Evolutionary conservation across 495 filamentous ascomycete species (phyloP).

Genomic region (Tuber indicum): DNA sequence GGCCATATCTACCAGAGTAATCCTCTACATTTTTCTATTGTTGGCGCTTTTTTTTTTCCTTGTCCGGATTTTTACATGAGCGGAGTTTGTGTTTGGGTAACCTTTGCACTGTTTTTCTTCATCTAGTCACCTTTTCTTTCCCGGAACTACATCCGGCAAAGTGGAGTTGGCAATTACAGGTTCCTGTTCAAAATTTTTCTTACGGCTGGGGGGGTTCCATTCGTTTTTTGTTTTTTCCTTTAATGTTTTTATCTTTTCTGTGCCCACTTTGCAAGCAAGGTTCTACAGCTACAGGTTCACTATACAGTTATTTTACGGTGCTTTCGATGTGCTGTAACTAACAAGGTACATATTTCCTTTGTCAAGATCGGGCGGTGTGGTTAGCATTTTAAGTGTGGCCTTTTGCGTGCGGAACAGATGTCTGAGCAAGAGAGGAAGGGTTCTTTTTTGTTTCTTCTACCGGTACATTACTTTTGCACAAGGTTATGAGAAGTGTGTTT

Average conservation of each 20-base stretch:
- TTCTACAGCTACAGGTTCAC: neutral
- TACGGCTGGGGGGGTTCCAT: constrained; percentile 8
- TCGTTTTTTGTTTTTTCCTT: constrained; percentile 12
- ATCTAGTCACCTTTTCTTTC: neutral
- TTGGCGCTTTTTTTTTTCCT: constrained; percentile 15
- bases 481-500: neutral
- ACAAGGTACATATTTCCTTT: constrained; percentile 16
- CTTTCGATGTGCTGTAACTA: constrained; percentile 5
- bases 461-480: neutral
- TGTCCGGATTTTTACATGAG: constrained; percentile 3
- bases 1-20: neutral
- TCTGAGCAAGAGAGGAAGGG: neutral
- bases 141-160: neutral
- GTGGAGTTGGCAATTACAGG: neutral
- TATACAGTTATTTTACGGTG: neutral
- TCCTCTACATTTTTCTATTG: neutral
- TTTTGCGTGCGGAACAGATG: neutral
- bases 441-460: neutral
- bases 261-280: neutral
- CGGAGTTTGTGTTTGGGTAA: constrained; percentile 23
- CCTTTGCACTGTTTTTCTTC: constrained; percentile 11
- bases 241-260: neutral
- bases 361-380: constrained; percentile 10
- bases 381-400: neutral
- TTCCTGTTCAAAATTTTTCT: constrained; percentile 15